Conservation (phyloP, 2,329 filamentous ascomycete genomes). For the Calonectria honghensis region DNA sequence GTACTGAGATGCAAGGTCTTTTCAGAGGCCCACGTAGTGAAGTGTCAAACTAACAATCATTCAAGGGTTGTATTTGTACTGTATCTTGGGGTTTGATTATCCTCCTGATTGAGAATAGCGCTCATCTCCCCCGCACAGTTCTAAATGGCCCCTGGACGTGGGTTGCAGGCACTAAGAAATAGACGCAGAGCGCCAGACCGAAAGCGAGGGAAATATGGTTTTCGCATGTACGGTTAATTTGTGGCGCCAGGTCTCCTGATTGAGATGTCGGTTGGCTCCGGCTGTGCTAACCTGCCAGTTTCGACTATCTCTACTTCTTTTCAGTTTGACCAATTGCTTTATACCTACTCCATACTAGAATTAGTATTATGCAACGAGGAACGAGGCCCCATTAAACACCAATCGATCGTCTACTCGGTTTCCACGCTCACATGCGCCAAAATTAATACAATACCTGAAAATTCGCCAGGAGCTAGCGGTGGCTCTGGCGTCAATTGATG, state of each 20-base stretch:
- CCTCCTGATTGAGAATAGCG: background rate
- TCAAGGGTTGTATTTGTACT: too few relatives aligned
- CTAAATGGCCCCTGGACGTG: background rate
- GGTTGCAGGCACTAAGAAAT: background rate
- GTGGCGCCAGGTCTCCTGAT: background rate
- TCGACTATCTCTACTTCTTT: background rate
- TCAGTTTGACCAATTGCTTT: background rate
- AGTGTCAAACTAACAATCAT: too few relatives aligned
- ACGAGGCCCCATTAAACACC: background rate
- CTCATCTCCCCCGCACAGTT: background rate
- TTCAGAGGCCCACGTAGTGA: too few relatives aligned
- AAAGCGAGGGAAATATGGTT: background rate
- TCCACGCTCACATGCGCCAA: background rate
- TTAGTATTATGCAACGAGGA: too few relatives aligned
- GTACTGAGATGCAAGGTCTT: too few relatives aligned
- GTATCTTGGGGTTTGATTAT: background rate
- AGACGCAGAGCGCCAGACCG: background rate
- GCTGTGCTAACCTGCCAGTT: too few relatives aligned
- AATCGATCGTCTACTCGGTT: background rate
- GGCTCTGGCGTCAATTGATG: background rate
- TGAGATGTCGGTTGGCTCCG: background rate
- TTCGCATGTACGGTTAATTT: background rate
- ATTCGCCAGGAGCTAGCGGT: too few relatives aligned
- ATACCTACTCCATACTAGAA: too few relatives aligned
- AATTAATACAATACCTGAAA: background rate